Base-by-base conservation (phyloP, 2,329 filamentous ascomycete species). In the Penicillium occitanis region DNA sequence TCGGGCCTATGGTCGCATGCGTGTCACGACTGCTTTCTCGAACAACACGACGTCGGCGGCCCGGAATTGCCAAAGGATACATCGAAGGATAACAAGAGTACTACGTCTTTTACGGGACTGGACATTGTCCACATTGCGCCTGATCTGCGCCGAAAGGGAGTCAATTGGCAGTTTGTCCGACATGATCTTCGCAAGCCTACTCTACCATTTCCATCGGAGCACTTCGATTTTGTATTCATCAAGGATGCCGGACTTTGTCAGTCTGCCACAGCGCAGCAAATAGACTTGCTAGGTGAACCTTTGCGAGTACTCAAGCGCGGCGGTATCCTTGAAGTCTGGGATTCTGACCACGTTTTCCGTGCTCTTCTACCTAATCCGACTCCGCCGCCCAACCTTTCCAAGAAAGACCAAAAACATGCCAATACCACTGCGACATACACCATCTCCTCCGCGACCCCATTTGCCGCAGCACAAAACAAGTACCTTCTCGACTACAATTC, bases 1-100 rank as follows among this genome's bases (percentile, higher is more conserved):
- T 90, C 90, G 22, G 94, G 88, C 28, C 91, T 96, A 75, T 97
- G 93, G 93, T 93, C 91, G 71, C 90, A 91, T 37, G 88, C 92
- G 82, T 96, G 92, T 76, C 90, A 96, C 76, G 87, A 91, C 42
- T 90, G 91, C 78, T 58, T 64, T 10, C 92, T 93, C 74, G 84
- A 86, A 65, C 84, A 87, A 65, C 84, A 87, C 59, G 83, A 86
- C 64, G 92, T 92, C 14, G 42, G n/a, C 1, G 6, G n/a, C 7
- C n/a, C 35, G 40, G 37, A 37, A 63, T 48, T 28, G 11, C 53
- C 51, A 51, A 8, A 44, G 17, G 50, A 19, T 14, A 55, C 50
- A 17, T 19, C 13, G 8, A 48, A 58, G 14, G 40, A 48, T 40
- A 28, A 28, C 17, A 46, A 60, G 30, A 85, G 90, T 73, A 80